Evolutionary conservation across 805 yeast species (phyloP), one percentile per base, ranked within the genome.

Genomic region (Scheffersomyces stipitis): DNA sequence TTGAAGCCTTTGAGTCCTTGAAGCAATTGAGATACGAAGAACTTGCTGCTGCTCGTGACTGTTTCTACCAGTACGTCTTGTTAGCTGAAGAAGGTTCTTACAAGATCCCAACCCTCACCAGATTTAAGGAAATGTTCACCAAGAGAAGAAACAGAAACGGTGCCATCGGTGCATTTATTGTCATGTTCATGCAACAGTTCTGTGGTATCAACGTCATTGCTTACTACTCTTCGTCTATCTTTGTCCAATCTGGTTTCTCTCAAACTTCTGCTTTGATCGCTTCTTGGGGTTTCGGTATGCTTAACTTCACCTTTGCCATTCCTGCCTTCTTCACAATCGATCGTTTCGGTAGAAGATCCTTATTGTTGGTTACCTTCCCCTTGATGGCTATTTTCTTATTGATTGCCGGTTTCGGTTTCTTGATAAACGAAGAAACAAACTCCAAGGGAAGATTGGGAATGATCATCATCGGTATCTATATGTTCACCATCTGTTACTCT

Each of bases 171-270:
- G 79, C 95, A 3, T 83, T 83, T 76, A 73, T 86, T 45, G 87
- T 81, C 41, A 87, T 88, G 80, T 84, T 86, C 55, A 83, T 83
- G 87, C 96, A 87, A 66, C 95, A 87, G 59, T 84, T 86, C 66
- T 87, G 95, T 64, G 96, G 96, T 49, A 78, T 87, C 58, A 87
- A 87, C 54, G 91, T 86, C 36, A 86, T 87, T 62, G 91, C 95
- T 14, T 84, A 86, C 63, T 87, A 85, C 61, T 83, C 91, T 1
- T 81, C 93, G 0, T 71, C 84, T 7, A 86, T 87, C 40, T 87
- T 87, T 63, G 60, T 73, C 15, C 73, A 80, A 39, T 78, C 89
- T 15, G 84, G 83, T 29, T 81, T 83, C 60, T 60, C 75, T 28
- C 78, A 75, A 42, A 69, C 75, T 43, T 70, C 76, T 40, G 81